Evolutionary conservation across 2,329 filamentous ascomycete species (phyloP).

Genomic region (Calonectria fujianensis): DNA sequence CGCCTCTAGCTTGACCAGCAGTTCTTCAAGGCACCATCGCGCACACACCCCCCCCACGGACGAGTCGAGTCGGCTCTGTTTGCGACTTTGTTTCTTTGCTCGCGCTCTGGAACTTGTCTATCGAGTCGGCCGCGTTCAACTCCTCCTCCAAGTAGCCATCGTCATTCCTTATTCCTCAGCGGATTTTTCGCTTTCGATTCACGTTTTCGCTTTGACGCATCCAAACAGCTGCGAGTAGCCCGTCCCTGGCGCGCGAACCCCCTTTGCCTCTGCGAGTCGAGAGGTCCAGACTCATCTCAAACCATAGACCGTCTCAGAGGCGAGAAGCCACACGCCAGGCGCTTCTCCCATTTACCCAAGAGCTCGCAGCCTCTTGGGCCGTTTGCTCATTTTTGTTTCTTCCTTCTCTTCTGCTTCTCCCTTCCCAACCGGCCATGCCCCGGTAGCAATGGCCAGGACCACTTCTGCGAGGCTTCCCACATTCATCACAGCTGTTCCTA

Average conservation of each 20-base stretch:
- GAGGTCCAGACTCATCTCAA: conserved; percentile 35
- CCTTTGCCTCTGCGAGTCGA: conserved; percentile 29
- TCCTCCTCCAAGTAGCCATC: conserved; percentile 22
- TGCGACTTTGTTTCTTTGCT: conserved; percentile 36
- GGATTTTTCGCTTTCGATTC: conserved; percentile 28
- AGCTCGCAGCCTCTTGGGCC: conserved; percentile 39
- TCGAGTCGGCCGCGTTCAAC: conserved; percentile 29
- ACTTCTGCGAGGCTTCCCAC: conserved; percentile 41
- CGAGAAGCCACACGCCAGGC: conserved; percentile 27
- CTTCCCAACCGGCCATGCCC: conserved; percentile 45
- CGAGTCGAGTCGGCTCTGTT: conserved; percentile 29
- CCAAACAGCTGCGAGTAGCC: conserved; percentile 17
- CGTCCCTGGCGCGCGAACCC: conserved; percentile 23
- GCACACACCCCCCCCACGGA: conserved; percentile 7
- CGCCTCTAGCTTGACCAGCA: conserved; percentile 27
- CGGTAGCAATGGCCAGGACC: conserved; percentile 54
- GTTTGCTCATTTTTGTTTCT: conserved; percentile 39
- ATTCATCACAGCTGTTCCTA: conserved; percentile 36
- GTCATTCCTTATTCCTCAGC: background rate
- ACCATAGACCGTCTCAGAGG: conserved; percentile 31
- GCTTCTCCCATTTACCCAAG: conserved; percentile 21
- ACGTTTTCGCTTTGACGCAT: conserved; percentile 25
- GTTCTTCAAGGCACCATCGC: conserved; percentile 21
- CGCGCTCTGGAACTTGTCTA: conserved; percentile 20
- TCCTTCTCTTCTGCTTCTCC: conserved; percentile 32